Base-by-base conservation (phyloP, 2,329 filamentous ascomycete genomes). In the Pseudogymnoascus sp. region DNA sequence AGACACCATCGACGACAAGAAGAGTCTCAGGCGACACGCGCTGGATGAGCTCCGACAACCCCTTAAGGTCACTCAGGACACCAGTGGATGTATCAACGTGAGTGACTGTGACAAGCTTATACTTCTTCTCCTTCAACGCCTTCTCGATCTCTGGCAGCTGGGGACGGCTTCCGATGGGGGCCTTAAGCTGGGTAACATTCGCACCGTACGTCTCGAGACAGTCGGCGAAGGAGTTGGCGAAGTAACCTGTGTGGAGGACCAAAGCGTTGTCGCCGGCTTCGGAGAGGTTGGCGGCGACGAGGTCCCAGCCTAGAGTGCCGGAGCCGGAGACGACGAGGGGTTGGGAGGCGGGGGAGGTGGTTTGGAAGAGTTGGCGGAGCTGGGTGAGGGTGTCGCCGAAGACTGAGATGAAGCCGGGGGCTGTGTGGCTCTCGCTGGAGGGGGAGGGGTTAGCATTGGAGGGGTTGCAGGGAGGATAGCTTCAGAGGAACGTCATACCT, bases 61-160 rank as follows among this genome's bases (percentile, higher is more conserved):
- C 81, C 81, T 96, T 88, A 71, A 97, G 85, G 75, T 97, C 93
- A 73, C 90, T 96, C 60, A 99, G 80, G 26, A 99, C 95, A 69
- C 95, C 95, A 39, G 95, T 99, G 3, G 93, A 97, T 23, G 95
- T 99, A 74, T 99, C 95, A 67, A 97, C 93, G 75, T 99, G 95
- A 10, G 95, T 99, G 68, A 97, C 89, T 45, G 93, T 97, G 72
- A 99, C 78, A 67, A 93, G 76, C 83, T 97, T 97, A 83, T 96
- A 97, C 73, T 90, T 86, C 81, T 95, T 96, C 80, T 91, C 86
- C 76, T 88, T 88, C 68, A 99, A 81, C 2, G 93, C 92, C 77
- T 88, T 85, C 79, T 97, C 93, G 66, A 99, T 87, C 75, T 96
- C 90, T 62, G 88, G 83, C 39, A 96, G 84, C 73, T 96, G 89